Conservation (phyloP, 1,284 basidiomycete genomes). For the Irpex sp. region DNA sequence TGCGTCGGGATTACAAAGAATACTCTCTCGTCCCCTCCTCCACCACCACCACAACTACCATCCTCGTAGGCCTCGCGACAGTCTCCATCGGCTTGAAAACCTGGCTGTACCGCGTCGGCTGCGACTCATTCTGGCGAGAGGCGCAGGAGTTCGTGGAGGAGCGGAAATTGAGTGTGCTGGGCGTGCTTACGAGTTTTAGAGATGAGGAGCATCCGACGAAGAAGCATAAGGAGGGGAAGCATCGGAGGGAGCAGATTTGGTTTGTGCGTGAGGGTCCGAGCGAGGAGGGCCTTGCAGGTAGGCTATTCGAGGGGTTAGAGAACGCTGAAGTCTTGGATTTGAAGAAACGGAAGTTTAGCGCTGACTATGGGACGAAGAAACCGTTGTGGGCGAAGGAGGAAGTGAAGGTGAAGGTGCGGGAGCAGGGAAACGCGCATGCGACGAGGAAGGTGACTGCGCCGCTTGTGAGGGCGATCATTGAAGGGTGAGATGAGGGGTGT, state of each 20-base stretch:
- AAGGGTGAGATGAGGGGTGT: no score
- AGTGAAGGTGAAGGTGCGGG: conserved; percentile 45
- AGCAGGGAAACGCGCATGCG: conserved; percentile 68
- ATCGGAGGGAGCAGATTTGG: conserved; percentile 65
- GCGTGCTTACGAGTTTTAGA: conserved; percentile 70
- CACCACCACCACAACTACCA: conserved; percentile 23
- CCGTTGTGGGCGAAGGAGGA: no score
- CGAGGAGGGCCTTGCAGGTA: conserved; percentile 26
- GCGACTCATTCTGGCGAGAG: conserved; percentile 38
- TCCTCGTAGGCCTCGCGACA: conserved; percentile 41
- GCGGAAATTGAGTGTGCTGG: conserved; percentile 58
- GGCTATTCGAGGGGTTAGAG: conserved; percentile 55
- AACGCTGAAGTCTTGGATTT: conserved; percentile 43
- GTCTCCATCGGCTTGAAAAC: conserved; percentile 37
- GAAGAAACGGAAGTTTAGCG: conserved; percentile 34
- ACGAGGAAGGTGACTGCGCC: conserved; percentile 83
- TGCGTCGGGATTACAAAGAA: conserved; percentile 92
- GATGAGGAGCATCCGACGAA: conserved; percentile 31
- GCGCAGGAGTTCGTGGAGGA: conserved; percentile 62
- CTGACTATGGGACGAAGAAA: conserved; percentile 21
- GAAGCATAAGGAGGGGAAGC: conserved; percentile 52
- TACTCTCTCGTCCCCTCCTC: conserved; percentile 45
- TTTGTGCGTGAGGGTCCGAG: conserved; percentile 36
- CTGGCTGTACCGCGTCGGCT: conserved; percentile 40
- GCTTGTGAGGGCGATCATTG: conserved; percentile 47